Conservation (phyloP, 148 eudicot species). For the Persicaria tinctoria region DNA sequence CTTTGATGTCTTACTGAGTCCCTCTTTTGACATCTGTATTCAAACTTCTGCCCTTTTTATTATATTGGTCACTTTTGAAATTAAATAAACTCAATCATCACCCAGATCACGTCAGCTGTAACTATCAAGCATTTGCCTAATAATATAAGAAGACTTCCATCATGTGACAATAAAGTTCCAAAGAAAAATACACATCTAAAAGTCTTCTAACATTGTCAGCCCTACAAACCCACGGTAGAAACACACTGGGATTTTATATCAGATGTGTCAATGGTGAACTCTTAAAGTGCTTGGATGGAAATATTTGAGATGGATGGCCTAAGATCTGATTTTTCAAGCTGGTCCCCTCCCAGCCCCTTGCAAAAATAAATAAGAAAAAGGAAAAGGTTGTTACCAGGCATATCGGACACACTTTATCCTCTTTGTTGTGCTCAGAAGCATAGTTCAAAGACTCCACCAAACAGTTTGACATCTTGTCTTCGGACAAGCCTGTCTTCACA, state of each 20-base stretch:
- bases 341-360: no score
- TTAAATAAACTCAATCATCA: no score
- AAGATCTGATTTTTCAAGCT: not conserved
- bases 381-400: slow-evolving; percentile 28
- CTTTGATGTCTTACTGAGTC: no score
- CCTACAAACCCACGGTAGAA: not conserved
- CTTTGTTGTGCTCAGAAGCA: slow-evolving; percentile 10
- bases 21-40: no score
- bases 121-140: not conserved
- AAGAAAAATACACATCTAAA: not conserved
- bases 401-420: slow-evolving; percentile 24
- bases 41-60: no score
- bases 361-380: not conserved
- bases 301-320: not conserved
- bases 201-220: not conserved
- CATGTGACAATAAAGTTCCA: not conserved
- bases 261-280: not conserved
- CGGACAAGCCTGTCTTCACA: slow-evolving; percentile 37
- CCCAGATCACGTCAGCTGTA: no score
- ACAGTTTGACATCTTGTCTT: slow-evolving; percentile 22
- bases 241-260: not conserved
- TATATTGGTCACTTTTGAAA: no score
- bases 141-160: not conserved
- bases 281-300: not conserved
- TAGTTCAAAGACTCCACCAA: slow-evolving; percentile 12